Percentiles rank a stretch among this genome's conserved stretches.
phyloP scores from a whole-genome alignment of 371 early-diverging fungal genomes.

The Rhizomucor miehei region DNA sequence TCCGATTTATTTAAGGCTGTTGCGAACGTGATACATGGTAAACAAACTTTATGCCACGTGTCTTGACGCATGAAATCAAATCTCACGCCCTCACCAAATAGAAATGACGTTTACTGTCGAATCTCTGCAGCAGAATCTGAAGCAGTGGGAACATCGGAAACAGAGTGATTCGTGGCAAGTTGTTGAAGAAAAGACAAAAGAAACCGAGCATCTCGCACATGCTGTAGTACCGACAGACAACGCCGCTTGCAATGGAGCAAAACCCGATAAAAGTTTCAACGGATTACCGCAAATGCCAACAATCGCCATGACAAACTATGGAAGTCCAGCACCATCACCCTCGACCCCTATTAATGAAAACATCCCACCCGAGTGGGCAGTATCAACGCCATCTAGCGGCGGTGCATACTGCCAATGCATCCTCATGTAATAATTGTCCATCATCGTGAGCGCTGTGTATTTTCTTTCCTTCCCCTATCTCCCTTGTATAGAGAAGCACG shows the following conservation, averaged over 20 bases:
- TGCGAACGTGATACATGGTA: slow-evolving; percentile 20
- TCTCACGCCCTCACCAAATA: slow-evolving; percentile 7
- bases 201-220: slow-evolving; percentile 4
- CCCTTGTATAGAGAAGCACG: too few species aligned
- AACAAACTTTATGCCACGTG: neutral
- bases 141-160: slow-evolving; percentile 30
- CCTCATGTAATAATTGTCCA: slow-evolving; percentile 12
- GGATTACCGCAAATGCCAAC: slow-evolving; percentile 31
- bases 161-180: neutral
- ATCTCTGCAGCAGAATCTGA: slow-evolving; percentile 33
- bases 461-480: too few species aligned
- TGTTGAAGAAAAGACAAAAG: slow-evolving; percentile 3
- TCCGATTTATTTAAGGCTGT: slow-evolving; percentile 63
- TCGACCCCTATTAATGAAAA: slow-evolving; percentile 3
- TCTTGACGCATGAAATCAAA: neutral
- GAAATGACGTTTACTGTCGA: slow-evolving; percentile 40
- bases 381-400: neutral
- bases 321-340: slow-evolving; percentile 7
- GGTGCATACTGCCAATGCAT: slow-evolving; percentile 34
- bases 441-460: too few species aligned
- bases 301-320: slow-evolving; percentile 30
- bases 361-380: slow-evolving; percentile 10
- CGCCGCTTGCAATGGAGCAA: neutral
- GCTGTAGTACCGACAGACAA: slow-evolving; percentile 10
- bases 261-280: slow-evolving; percentile 7